Evolutionary conservation across 176 grass and related monocot genomes (phyloP), one percentile per base, ranked within the genome.

Genomic region (Thalia dealbata): DNA sequence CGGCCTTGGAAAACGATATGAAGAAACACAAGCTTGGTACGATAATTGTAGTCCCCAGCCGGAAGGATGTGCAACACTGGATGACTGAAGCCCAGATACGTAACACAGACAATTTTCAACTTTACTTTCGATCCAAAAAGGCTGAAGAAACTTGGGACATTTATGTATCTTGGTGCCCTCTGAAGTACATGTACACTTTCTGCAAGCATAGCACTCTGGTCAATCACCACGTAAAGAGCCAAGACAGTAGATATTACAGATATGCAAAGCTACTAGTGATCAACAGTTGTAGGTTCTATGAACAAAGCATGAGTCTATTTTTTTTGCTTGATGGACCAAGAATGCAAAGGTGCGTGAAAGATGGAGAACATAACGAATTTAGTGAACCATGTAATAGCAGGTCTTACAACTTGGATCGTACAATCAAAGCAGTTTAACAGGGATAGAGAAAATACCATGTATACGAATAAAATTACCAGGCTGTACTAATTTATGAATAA

Each of bases 111-210:
- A n/a, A n/a, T n/a, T n/a, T n/a, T 58, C 22, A 58, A 58, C 45
- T 1, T 58, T 16, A 58, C n/a, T 19, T n/a, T n/a, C 18, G 19
- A 48, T 9, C 52, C 52, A 21, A 21, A 3, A 21, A 7, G 18
- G 18, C 7, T n/a, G 54, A 56, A 56, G 21, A 56, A 9, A 56
- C n/a, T n/a, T 58, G 5, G 6, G 16, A 4, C 54, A n/a, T 58
- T n/a, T 19, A 58, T 19, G 54, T 58, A 58, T 58, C 54, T 58
- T 58, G 54, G 21, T 82, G 76, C 23, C 88, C 88, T 82, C 88
- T 82, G 64, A 91, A 91, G 64, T 84, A 84, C 63, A 77, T 71
- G 69, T 87, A 87, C 19, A 87, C 79, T 82, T 71, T 87, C 84
- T 87, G 79, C 74, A 83, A 61, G 16, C 7, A 74, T 50, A 66